Conservation (phyloP, 306 rosid species). For the Cucurbita maxima region DNA sequence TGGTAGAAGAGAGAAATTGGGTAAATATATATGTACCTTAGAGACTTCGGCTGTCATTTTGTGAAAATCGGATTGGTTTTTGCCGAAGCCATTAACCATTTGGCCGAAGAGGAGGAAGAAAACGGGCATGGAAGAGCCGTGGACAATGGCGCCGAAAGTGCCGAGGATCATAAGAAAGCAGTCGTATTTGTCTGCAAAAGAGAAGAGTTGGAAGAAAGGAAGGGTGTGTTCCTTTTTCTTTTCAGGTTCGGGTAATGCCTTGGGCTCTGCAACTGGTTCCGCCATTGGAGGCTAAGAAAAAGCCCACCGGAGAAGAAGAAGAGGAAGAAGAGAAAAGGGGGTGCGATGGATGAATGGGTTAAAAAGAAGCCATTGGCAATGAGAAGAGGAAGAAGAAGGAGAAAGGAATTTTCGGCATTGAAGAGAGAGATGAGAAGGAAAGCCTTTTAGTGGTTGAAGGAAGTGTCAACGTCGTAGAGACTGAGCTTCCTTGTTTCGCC, state of each 20-base stretch:
- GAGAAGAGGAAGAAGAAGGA: background rate
- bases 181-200: slow-evolving; percentile 82
- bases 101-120: slow-evolving; percentile 88
- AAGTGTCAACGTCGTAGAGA: too few species aligned
- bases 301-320: background rate
- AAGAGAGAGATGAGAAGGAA: background rate
- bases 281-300: background rate
- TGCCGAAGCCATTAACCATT: slow-evolving; percentile 96
- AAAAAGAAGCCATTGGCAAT: background rate
- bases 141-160: slow-evolving; percentile 75
- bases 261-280: slow-evolving; percentile 11
- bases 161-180: slow-evolving; percentile 62
- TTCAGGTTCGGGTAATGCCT: slow-evolving; percentile 72
- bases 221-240: slow-evolving; percentile 92
- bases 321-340: background rate
- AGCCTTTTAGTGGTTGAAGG: too few species aligned
- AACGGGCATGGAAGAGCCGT: slow-evolving; percentile 96
- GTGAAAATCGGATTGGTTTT: slow-evolving; percentile 68
- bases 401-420: background rate
- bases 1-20: background rate
- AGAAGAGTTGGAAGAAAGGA: slow-evolving; percentile 76
- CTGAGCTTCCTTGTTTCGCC: background rate
- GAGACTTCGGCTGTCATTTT: slow-evolving; percentile 90
- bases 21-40: slow-evolving; percentile 21
- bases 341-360: background rate